Evolutionary conservation across 2,329 filamentous ascomycete genomes (phyloP).

Genomic region (Penicillium sp.): DNA sequence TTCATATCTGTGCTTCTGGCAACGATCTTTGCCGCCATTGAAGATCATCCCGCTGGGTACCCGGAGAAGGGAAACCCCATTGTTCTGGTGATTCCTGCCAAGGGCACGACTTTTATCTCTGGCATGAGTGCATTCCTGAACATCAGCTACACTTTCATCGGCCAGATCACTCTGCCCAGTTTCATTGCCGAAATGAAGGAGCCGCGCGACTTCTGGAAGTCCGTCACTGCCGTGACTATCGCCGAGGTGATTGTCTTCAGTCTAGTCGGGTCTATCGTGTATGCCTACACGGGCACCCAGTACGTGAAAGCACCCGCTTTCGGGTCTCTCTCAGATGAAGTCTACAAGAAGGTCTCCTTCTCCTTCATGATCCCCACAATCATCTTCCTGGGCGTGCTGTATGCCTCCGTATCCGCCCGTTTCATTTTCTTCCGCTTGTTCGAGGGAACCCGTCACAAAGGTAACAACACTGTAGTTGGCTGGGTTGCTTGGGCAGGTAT

Average conservation of each 20-base stretch:
- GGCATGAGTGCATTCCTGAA: slow-evolving; percentile 91
- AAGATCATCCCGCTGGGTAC: slow-evolving; percentile 74
- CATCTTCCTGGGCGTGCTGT: slow-evolving; percentile 88
- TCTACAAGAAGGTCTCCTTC: slow-evolving; percentile 87
- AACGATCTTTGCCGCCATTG: slow-evolving; percentile 78
- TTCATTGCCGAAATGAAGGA: slow-evolving; percentile 95
- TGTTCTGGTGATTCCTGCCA: slow-evolving; percentile 70
- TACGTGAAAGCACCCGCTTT: slow-evolving; percentile 90
- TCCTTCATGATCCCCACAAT: slow-evolving; percentile 96
- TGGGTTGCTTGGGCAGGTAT: slow-evolving; percentile 82
- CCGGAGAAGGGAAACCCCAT: slow-evolving; percentile 66
- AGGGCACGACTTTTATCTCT: slow-evolving; percentile 77
- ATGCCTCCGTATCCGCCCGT: slow-evolving; percentile 85
- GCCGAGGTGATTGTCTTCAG: slow-evolving; percentile 86
- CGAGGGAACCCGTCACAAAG: slow-evolving; percentile 77
- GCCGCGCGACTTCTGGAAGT: slow-evolving; percentile 85
- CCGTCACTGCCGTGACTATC: slow-evolving; percentile 87
- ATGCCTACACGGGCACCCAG: slow-evolving; percentile 86
- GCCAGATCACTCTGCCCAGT: slow-evolving; percentile 89
- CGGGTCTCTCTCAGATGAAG: slow-evolving; percentile 73
- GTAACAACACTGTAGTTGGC: slow-evolving; percentile 77
- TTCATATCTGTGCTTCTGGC: slow-evolving; percentile 87
- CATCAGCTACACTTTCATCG: slow-evolving; percentile 95
- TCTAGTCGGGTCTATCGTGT: slow-evolving; percentile 79
- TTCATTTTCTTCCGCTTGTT: slow-evolving; percentile 94